These are phyloP conservation scores for Cocos nucifera DNA, from an alignment of 176 grass and related monocot genomes.

Conservation along the genomic window DNA sequence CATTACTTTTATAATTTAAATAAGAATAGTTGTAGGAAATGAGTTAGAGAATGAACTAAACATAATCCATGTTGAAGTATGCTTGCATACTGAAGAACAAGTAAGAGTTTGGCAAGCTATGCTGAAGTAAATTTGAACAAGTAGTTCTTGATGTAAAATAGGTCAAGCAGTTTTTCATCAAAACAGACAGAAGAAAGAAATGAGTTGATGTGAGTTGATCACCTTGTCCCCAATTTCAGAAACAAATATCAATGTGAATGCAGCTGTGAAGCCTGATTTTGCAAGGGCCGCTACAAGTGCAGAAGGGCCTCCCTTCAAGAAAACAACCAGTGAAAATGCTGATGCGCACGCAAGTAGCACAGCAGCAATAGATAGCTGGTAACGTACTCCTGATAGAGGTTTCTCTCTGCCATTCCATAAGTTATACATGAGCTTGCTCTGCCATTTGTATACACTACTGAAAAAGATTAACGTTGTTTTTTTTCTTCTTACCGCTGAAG, in stretches of 20 bases:
- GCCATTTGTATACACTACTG: too few relatives aligned
- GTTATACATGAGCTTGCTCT: too few relatives aligned
- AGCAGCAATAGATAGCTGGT: conserved; percentile 44
- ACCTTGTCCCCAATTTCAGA: conserved; percentile 99
- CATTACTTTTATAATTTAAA: too few relatives aligned
- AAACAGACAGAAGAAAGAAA: background rate
- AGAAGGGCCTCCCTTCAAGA: conserved; percentile 64
- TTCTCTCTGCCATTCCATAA: conserved; percentile 43
- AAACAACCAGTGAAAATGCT: conserved; percentile 50
- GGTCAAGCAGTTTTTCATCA: background rate
- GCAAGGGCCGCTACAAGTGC: conserved; percentile 50
- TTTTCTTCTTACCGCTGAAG: too few relatives aligned
- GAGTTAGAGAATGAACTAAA: too few relatives aligned
- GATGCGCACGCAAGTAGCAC: conserved; percentile 44
- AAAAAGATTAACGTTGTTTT: too few relatives aligned
- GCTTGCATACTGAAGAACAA: too few relatives aligned
- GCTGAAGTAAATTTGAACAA: background rate
- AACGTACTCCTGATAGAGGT: conserved; percentile 32
- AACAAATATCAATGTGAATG: conserved; percentile 87
- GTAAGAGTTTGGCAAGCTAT: background rate
- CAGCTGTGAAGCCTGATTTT: conserved; percentile 92
- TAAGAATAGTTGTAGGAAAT: too few relatives aligned
- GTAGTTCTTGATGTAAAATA: too few relatives aligned
- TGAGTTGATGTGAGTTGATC: conserved; percentile 3
- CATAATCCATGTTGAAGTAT: too few relatives aligned